Base-by-base conservation (phyloP, 176 grass and related monocot species). In the barley (Hordeum vulgare) region DNA sequence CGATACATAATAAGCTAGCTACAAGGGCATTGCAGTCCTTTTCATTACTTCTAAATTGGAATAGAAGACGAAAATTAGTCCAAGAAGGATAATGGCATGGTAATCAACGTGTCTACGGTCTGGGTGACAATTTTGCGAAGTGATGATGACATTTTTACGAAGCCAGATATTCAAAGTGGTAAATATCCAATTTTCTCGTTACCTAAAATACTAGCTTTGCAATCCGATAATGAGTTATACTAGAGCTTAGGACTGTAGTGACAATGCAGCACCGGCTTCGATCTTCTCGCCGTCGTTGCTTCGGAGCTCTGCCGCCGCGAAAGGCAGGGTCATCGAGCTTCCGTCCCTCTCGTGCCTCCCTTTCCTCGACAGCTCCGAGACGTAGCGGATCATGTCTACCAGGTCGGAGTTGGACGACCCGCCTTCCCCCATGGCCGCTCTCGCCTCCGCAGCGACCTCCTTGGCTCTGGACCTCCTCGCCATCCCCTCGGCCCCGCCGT, bases 341-440 rank as follows among this genome's bases (percentile, higher is more conserved):
- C 8, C 26, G 2, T 54, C 27, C 36, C 74, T 23, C 20, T 20
- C 24, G 18, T 6, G 53, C 5, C 11, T 56, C 7, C n/a, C 36
- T 33, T 77, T 77, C 31, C 2, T 15, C 1, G 74, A 59, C 33
- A 77, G 0, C 12, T 77, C 73, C 18, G 6, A 35, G 21, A 77
- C 7, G 1, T 59, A 77, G 14, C 3, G 1, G 5, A 89, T 67
- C 77, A 85, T 27, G 13, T 47, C 44, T 9, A 18, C 11, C 69
- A 89, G 62, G 61, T 76, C 74, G 11, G 54, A 26, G 36, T 81
- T 34, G 24, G 87, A 89, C 4, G 77, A 81, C 13, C 87, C 77
- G 20, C 80, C 69, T 62, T 81, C 82, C 77, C 62, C 13, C 63
- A 90, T 8, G 9, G 79, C 57, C 42, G 26, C 36, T 23, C 1